phyloP scores from a whole-genome alignment of 2,329 filamentous ascomycete species.

The Pyrenochaeta sp. region DNA sequence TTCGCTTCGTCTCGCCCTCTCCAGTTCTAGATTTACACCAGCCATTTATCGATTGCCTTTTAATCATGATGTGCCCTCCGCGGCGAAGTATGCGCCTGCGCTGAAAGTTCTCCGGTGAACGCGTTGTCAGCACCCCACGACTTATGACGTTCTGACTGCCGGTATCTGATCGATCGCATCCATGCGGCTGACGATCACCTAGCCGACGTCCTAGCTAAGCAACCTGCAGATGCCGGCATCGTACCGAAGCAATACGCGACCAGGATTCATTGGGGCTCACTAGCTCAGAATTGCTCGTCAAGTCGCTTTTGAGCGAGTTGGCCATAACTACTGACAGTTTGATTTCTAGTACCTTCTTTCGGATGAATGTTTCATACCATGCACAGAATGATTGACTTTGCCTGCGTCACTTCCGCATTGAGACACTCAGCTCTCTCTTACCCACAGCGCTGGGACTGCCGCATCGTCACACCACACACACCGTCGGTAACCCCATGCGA shows the following conservation, averaged over 20 bases:
- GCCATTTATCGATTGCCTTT: conserved; percentile 1
- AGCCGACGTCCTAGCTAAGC: background rate
- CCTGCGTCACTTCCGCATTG: conserved; percentile 21
- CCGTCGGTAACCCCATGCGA: conserved; percentile 17
- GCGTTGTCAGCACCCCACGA: background rate
- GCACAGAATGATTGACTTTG: conserved; percentile 15
- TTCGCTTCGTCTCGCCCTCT: conserved; percentile 10
- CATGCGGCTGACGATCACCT: background rate
- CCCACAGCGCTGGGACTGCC: conserved; percentile 24
- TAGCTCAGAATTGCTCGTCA: background rate
- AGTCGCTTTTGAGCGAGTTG: background rate
- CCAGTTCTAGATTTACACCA: conserved; percentile 14
- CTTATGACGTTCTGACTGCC: background rate
- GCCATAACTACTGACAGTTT: background rate
- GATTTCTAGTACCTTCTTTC: background rate
- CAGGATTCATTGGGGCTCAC: background rate
- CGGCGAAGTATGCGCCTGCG: background rate
- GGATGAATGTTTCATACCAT: conserved; percentile 19
- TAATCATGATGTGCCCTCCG: background rate
- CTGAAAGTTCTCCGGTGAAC: background rate
- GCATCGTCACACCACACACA: conserved; percentile 16
- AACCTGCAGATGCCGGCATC: background rate
- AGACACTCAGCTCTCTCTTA: conserved; percentile 16
- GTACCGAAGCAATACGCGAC: background rate
- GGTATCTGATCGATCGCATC: background rate